Conservation (phyloP, 2,329 filamentous ascomycete species). For the Xylariales sp. region DNA sequence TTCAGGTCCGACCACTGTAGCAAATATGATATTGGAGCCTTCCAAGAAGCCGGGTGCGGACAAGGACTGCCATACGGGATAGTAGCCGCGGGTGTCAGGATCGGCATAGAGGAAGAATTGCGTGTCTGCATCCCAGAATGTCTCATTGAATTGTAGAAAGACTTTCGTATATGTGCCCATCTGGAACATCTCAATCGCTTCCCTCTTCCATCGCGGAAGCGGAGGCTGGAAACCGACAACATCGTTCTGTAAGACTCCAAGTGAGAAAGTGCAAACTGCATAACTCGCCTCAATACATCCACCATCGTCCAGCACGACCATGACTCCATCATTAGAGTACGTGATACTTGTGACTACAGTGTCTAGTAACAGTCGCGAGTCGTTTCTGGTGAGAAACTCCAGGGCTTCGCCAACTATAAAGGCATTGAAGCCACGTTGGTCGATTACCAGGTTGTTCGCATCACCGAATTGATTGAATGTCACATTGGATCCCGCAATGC, state of each 20-base stretch:
- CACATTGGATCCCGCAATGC: constrained; percentile 53
- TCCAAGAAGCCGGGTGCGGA: constrained; percentile 52
- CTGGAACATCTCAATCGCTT: constrained; percentile 57
- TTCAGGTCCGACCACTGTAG: constrained; percentile 54
- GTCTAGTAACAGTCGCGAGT: constrained; percentile 52
- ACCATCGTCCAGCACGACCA: constrained; percentile 41
- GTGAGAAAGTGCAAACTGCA: constrained; percentile 62
- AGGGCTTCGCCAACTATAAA: constrained; percentile 54
- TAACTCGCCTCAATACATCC: constrained; percentile 26
- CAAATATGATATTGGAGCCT: constrained; percentile 62
- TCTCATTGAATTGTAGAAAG: constrained; percentile 63
- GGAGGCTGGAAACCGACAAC: constrained; percentile 52
- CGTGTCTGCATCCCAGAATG: constrained; percentile 55
- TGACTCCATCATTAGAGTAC: constrained; percentile 49
- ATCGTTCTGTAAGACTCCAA: constrained; percentile 63
- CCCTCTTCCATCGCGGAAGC: constrained; percentile 61
- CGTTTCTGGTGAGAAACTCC: constrained; percentile 52
- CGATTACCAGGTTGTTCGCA: constrained; percentile 56
- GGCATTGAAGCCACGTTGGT: constrained; percentile 56
- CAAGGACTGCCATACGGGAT: constrained; percentile 60
- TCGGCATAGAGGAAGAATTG: constrained; percentile 44
- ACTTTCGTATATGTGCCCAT: constrained; percentile 73
- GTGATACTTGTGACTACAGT: constrained; percentile 51
- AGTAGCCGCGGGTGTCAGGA: constrained; percentile 37
- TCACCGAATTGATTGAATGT: constrained; percentile 60